Conservation (phyloP, 2,329 filamentous ascomycete species). For the Neopestalotiopsis rosae region DNA sequence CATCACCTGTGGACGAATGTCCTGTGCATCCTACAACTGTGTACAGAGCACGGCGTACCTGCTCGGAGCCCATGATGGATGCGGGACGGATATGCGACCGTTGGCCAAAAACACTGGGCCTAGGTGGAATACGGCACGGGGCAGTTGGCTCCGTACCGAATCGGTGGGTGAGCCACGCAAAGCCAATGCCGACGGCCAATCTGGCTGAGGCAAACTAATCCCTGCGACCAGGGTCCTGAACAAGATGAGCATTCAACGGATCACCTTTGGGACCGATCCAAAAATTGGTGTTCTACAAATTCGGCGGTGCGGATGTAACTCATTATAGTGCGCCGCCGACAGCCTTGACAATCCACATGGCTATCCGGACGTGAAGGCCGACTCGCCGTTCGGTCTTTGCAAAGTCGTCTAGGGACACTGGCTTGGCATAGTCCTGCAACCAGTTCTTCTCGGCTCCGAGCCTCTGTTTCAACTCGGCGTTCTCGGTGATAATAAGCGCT, state of each 20-base stretch:
- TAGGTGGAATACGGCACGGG: not conserved
- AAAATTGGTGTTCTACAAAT: not conserved
- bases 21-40: not conserved
- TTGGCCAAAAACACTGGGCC: not conserved
- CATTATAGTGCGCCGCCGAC: constrained; percentile 83
- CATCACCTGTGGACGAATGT: not conserved
- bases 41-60: not conserved
- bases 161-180: not conserved
- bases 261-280: not conserved
- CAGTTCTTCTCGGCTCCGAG: constrained; percentile 82
- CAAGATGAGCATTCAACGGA: not conserved
- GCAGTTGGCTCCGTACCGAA: constrained; percentile 1
- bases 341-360: constrained; percentile 91
- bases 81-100: not conserved
- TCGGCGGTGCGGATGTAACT: not conserved
- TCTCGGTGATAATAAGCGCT: constrained; percentile 80
- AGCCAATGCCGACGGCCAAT: not conserved
- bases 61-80: not conserved
- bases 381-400: constrained; percentile 82
- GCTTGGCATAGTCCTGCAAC: constrained; percentile 75
- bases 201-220: not conserved
- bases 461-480: constrained; percentile 72
- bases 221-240: not conserved
- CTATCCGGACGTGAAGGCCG: constrained; percentile 80
- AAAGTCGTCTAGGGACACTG: constrained; percentile 78